Evolutionary conservation across 805 yeast genomes (phyloP).

Genomic region (Starmerella asiatica): DNA sequence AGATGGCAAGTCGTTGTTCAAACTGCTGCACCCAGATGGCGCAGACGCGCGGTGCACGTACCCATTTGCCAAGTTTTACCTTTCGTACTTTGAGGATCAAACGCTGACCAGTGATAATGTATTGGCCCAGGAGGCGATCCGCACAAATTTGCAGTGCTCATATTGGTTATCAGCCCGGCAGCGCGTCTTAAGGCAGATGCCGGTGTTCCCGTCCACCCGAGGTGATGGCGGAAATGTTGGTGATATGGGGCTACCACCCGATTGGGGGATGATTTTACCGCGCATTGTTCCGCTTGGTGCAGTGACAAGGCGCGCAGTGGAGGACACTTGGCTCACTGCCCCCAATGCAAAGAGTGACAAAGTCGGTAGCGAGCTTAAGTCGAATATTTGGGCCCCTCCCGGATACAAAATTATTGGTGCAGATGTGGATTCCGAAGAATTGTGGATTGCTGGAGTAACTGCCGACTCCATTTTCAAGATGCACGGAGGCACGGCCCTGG

Average conservation of each 20-base stretch:
- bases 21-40: slow-evolving; percentile 83
- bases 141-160: slow-evolving; percentile 65
- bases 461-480: slow-evolving; percentile 81
- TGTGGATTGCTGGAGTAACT: slow-evolving; percentile 92
- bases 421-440: slow-evolving; percentile 95
- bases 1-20: slow-evolving; percentile 32
- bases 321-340: slow-evolving; percentile 95
- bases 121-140: slow-evolving; percentile 62
- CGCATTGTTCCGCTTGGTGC: slow-evolving; percentile 88
- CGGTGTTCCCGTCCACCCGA: slow-evolving; percentile 38
- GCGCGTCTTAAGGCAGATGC: slow-evolving; percentile 73
- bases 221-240: neutral
- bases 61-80: slow-evolving; percentile 63
- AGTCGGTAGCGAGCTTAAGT: slow-evolving; percentile 86
- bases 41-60: slow-evolving; percentile 57
- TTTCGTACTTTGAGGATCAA: slow-evolving; percentile 59
- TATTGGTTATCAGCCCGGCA: slow-evolving; percentile 90
- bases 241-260: slow-evolving; percentile 12
- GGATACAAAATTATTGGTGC: slow-evolving; percentile 95
- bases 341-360: slow-evolving; percentile 78
- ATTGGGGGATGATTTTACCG: slow-evolving; percentile 68
- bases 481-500: slow-evolving; percentile 94
- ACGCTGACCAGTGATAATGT: slow-evolving; percentile 55
- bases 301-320: slow-evolving; percentile 89
- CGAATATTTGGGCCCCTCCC: slow-evolving; percentile 70